Conservation (phyloP, 306 rosid genomes). For the Datisca glomerata region DNA sequence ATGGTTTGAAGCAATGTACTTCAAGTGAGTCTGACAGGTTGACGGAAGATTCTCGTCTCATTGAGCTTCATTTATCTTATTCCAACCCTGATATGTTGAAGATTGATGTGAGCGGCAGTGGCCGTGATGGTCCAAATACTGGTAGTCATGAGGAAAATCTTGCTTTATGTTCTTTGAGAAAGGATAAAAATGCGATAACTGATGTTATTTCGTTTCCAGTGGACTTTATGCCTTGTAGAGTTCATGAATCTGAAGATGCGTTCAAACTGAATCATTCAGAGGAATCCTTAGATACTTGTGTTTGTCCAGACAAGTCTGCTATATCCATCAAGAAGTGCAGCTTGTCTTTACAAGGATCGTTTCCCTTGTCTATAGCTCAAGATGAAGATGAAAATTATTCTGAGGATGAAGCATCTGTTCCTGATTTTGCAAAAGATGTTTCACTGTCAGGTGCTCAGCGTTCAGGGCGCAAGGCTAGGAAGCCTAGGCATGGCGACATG, state of each 20-base stretch:
- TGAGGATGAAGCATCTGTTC: conserved; percentile 42
- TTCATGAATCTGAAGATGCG: conserved; percentile 16
- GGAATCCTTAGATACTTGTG: conserved; percentile 12
- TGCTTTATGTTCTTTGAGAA: no score
- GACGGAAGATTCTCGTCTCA: no score
- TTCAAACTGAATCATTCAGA: conserved; percentile 22
- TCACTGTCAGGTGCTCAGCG: conserved; percentile 44
- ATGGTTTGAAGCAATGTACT: conserved; percentile 30
- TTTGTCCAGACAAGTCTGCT: conserved; percentile 16
- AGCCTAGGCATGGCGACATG: conserved; percentile 86
- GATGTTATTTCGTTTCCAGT: no score
- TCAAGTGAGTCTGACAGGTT: no score
- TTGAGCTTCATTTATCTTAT: no score
- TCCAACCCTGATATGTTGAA: no score
- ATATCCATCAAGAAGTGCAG: conserved; percentile 25
- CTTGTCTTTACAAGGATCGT: conserved; percentile 21
- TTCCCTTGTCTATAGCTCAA: conserved; percentile 31
- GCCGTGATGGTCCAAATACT: neutral
- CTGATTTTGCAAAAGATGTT: conserved; percentile 33
- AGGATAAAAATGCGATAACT: no score
- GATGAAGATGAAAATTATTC: conserved; percentile 47
- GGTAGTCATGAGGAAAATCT: neutral
- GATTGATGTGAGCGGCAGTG: no score
- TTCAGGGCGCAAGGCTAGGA: conserved; percentile 40
- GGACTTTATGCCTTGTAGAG: no score